A percentile compares a stretch with the other conserved stretches of the same genome.
These are phyloP conservation scores for Ophidiomyces ophidiicola DNA, from an alignment of 2,329 filamentous ascomycete species.

Conservation along the genomic window DNA sequence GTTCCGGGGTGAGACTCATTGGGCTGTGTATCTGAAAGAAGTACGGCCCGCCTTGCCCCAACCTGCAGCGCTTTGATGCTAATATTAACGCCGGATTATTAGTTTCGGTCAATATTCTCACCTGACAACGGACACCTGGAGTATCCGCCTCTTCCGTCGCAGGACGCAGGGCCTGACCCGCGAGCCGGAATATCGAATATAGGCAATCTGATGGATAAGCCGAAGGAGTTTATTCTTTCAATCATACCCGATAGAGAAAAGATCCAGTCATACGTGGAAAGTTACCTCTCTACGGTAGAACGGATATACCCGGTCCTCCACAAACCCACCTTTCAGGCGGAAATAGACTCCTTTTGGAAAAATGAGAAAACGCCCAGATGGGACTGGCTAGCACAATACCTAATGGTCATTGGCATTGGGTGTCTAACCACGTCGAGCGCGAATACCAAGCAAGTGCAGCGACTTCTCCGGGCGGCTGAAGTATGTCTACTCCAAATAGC, in stretches of 20 bases:
- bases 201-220: not conserved
- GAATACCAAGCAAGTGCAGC: slow-evolving; percentile 8
- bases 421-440: slow-evolving; percentile 10
- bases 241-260: slow-evolving; percentile 8
- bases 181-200: slow-evolving; percentile 4
- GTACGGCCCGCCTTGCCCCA: not conserved
- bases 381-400: slow-evolving; percentile 16
- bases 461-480: slow-evolving; percentile 15
- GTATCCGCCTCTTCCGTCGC: slow-evolving; percentile 1
- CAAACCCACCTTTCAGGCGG: slow-evolving; percentile 42
- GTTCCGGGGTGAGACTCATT: slow-evolving; percentile 11
- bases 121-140: slow-evolving; percentile 11
- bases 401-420: slow-evolving; percentile 16
- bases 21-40: slow-evolving; percentile 10
- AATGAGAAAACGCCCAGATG: slow-evolving; percentile 12
- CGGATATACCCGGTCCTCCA: slow-evolving; percentile 46
- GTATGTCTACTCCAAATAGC: slow-evolving; percentile 15
- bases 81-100: slow-evolving; percentile 1
- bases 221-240: slow-evolving; percentile 13
- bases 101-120: slow-evolving; percentile 13
- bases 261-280: slow-evolving; percentile 40
- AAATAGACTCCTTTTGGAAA: slow-evolving; percentile 45
- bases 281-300: slow-evolving; percentile 46
- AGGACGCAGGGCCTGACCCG: not conserved
- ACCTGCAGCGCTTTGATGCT: not conserved